Evolutionary conservation across 2,329 filamentous ascomycete genomes (phyloP).

Genomic region (Fusarium begoniae): DNA sequence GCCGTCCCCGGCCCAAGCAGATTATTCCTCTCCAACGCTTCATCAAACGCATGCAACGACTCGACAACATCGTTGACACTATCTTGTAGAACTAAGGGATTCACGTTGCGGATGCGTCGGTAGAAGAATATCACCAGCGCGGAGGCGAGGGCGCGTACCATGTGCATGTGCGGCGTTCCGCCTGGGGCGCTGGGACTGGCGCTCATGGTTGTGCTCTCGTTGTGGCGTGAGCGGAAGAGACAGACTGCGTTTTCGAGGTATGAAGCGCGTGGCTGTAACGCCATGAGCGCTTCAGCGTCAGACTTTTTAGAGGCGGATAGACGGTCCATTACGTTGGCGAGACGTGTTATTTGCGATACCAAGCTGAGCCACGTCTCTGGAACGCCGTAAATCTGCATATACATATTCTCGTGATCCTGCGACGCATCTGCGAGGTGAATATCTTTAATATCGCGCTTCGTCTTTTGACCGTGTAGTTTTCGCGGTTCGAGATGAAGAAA

Average conservation of each 20-base stretch:
- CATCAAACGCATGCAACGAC: constrained; percentile 29
- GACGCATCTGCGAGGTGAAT: constrained; percentile 27
- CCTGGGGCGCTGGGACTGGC: constrained; percentile 9
- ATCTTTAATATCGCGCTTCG: constrained; percentile 25
- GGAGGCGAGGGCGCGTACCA: constrained; percentile 32
- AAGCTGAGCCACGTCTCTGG: constrained; percentile 38
- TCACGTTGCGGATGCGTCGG: constrained; percentile 34
- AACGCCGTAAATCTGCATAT: constrained; percentile 38
- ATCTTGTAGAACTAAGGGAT: constrained; percentile 29
- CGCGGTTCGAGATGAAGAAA: constrained; percentile 33
- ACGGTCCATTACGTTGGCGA: constrained; percentile 33
- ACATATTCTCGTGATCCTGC: constrained; percentile 36
- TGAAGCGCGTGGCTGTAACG: constrained; percentile 20
- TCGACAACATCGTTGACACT: constrained; percentile 32
- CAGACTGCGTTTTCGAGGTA: constrained; percentile 36
- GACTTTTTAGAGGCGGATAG: constrained; percentile 2
- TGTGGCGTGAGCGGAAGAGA: constrained; percentile 25
- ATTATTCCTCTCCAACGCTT: constrained; percentile 26
- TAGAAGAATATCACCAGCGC: constrained; percentile 36
- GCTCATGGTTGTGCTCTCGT: not conserved
- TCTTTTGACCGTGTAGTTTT: constrained; percentile 18
- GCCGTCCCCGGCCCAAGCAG: constrained; percentile 31
- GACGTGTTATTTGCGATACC: constrained; percentile 32
- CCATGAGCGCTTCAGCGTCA: constrained; percentile 23
- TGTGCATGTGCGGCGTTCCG: constrained; percentile 34